Evolutionary conservation across 2,329 filamentous ascomycete genomes (phyloP).

Genomic region (Pseudogymnoascus sp.): DNA sequence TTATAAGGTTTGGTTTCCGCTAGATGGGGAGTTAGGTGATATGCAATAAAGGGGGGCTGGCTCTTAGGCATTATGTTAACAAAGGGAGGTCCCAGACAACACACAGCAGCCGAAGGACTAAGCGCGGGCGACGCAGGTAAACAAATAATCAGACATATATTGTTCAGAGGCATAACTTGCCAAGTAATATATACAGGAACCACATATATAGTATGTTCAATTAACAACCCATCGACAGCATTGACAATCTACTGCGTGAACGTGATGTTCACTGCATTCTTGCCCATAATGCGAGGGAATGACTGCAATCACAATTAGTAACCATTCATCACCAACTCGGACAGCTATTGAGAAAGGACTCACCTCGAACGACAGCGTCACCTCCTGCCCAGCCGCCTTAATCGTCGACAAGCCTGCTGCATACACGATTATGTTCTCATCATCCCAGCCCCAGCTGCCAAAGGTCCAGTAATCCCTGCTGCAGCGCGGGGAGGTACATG

Average conservation of each 20-base stretch:
- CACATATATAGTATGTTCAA: background rate
- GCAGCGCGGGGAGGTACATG: conserved; percentile 40
- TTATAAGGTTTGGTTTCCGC: background rate
- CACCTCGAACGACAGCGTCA: conserved; percentile 40
- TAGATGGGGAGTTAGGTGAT: background rate
- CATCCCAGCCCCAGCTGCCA: conserved; percentile 41
- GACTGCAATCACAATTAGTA: conserved; percentile 31
- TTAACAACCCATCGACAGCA: background rate
- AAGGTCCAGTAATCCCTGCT: conserved; percentile 42
- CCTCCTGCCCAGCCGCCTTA: conserved; percentile 34
- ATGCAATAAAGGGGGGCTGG: background rate
- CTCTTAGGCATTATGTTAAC: background rate
- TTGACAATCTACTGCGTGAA: conserved; percentile 21
- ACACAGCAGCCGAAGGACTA: background rate
- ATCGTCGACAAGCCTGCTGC: conserved; percentile 38
- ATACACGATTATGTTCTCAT: conserved; percentile 37
- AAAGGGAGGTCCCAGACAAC: background rate
- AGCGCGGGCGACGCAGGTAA: background rate
- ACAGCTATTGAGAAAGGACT: background rate
- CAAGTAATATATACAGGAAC: conserved; percentile 1
- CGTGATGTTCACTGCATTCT: conserved; percentile 41
- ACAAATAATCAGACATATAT: background rate
- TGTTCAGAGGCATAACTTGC: background rate
- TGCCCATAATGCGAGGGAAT: conserved; percentile 38
- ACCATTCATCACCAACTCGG: background rate